Evolutionary conservation across 345 rosid species (phyloP).

Genomic region (Salix udensis): DNA sequence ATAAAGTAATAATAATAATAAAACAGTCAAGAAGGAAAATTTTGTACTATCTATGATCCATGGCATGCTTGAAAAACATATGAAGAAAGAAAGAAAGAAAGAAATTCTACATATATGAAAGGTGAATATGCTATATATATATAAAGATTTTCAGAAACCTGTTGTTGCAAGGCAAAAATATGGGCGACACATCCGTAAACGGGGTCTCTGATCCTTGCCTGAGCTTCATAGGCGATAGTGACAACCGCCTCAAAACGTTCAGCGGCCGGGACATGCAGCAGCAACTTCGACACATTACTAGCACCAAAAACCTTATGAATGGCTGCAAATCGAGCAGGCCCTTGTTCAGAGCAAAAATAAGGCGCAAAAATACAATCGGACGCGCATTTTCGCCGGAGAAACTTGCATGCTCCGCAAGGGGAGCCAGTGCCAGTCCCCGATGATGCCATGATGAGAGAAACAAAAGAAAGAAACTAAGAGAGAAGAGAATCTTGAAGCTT

Average conservation of each 20-base stretch:
- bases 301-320: conserved; percentile 81
- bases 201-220: conserved; percentile 66
- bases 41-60: background rate
- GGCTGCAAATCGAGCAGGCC: conserved; percentile 63
- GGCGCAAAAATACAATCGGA: conserved; percentile 70
- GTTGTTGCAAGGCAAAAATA: conserved; percentile 65
- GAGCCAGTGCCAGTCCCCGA: conserved; percentile 38
- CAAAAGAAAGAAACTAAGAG: background rate
- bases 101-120: background rate
- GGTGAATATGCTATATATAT: background rate
- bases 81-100: background rate
- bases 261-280: conserved; percentile 54
- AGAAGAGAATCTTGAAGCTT: background rate
- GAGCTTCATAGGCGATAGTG: conserved; percentile 73
- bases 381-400: conserved; percentile 64
- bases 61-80: background rate
- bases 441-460: conserved; percentile 35
- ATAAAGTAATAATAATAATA: background rate
- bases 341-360: conserved; percentile 67
- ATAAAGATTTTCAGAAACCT: conserved; percentile 34
- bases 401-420: conserved; percentile 85
- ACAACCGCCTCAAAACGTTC: conserved; percentile 71
- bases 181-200: conserved; percentile 79
- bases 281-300: conserved; percentile 62
- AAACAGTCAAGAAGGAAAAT: background rate